Evolutionary conservation across 495 filamentous ascomycete species (phyloP), one percentile per base, ranked within the genome.

Genomic region (Bathelium albidoporum): DNA sequence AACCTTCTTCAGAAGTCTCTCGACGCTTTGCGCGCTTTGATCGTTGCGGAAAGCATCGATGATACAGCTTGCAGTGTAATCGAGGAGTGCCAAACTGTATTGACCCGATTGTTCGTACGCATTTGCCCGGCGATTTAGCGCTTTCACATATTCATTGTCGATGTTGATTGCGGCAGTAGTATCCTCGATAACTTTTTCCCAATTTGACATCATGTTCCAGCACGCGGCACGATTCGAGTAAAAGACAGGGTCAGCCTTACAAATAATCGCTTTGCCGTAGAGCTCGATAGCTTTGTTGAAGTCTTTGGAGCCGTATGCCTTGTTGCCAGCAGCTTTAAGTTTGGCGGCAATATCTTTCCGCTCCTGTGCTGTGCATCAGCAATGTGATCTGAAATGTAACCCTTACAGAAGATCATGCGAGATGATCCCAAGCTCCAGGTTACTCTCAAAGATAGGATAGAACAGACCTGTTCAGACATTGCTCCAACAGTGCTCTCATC

Each of bases 171-270:
- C 94, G 32, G 95, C 92, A 58, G 89, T 97, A 61, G 94, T 97
- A 70, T 99, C 94, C 68, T 95, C 95, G 62, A 97, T 87, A 64
- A 97, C 94, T 80, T 95, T 96, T 31, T 93, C 87, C 93, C 93
- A 99, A 60, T 95, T 78, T 34, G 82, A 84, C 65, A 91, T 82
- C 58, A 95, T 91, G 72, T 95, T 97, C 79, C 90, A 96, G 80
- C 94, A 99, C 59, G 94, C 94, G 58, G 95, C 95, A 49, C 94
- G 86, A 79, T 99, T 99, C 53, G 93, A 97, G 82, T 95, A 99
- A 82, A 90, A 99, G 71, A 99, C 90, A 2, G 94, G 90, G 72
- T 99, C 95, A 41, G 91, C 87, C 79, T 90, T 96, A 87, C 94
- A 99, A 34, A 97, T 75, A 68, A 99, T 94, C 29, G 94, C 94